Base-by-base conservation (phyloP, 164 flowering plant genomes). In the Warburgia ugandensis region DNA sequence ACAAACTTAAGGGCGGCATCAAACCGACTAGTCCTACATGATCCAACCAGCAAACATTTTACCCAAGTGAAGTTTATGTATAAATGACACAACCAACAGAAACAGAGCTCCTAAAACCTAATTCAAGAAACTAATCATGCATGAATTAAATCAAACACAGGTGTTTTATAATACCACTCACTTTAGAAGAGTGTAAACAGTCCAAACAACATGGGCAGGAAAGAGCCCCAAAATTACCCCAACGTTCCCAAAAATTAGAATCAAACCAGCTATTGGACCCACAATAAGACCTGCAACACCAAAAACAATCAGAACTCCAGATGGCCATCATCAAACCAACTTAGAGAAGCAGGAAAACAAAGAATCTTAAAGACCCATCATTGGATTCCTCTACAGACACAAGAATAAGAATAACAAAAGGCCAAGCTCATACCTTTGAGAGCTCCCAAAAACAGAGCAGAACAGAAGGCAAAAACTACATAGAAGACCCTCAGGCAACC, bases 131-230 rank as follows among this genome's bases (percentile, higher is more conserved):
- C n/a, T n/a, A n/a, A n/a, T n/a, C n/a, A n/a, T n/a, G n/a, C n/a
- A n/a, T n/a, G n/a, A n/a, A n/a, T n/a, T n/a, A n/a, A n/a, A n/a
- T n/a, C n/a, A n/a, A n/a, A n/a, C n/a, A n/a, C n/a, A n/a, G n/a
- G n/a, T n/a, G n/a, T 32, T n/a, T n/a, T n/a, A n/a, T n/a, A n/a
- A n/a, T n/a, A n/a, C n/a, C n/a, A n/a, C n/a, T 62, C 75, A 91
- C 97, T 75, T 83, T 25, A 81, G 29, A 59, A 87, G 59, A 63
- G 89, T 69, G 60, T 79, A 77, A 19, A 81, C 59, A 23, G 95
- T 81, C 94, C 92, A 91, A 44, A 52, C 67, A 75, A 87, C 77
- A 76, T 91, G 96, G 19, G 76, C 65, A 59, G 97, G 96, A 41
- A 86, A 75, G 61, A 84, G 78, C 14, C 81, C 83, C 38, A 83